Evolutionary conservation across 2,329 filamentous ascomycete genomes (phyloP), one percentile per base, ranked within the genome.

Genomic region (Hirsutella minnesotensis): DNA sequence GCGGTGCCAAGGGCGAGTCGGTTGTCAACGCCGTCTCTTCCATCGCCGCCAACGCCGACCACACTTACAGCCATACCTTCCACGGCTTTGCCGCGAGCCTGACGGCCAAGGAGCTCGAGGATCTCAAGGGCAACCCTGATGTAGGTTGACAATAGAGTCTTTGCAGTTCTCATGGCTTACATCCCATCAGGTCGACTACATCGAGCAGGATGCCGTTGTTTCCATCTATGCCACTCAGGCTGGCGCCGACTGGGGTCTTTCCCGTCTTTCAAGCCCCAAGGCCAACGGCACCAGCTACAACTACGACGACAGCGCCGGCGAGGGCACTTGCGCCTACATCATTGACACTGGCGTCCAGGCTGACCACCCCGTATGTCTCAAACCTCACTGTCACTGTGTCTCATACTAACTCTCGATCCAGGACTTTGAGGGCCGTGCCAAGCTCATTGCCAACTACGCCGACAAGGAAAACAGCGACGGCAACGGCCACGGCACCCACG

Each of bases 191-290:
- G 50, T 46, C 33, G 60, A 62, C 15, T 67, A 58, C 48, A 56
- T 69, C 29, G 64, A 69, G 54, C 59, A 63, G 43, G 65, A 70
- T 46, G 56, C 53, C 37, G 47, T 57, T 27, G 52, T 68, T 38
- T 56, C 84, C 67, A 84, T 85, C 46, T 58, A 39, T 56, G 65
- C 41, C n/a, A 56, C 55, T 15, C 66, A 70, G 51, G 43, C 41
- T 20, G 49, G 53, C 36, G 62, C 67, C n/a, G 57, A 62, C 18
- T 68, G 64, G 65, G 63, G 63, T 16, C 54, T 66, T 18, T 55
- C 59, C 3, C 56, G 64, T n/a, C 50, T 68, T 37, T 67, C 64
- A 12, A 59, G 50, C 53, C 47, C 49, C 15, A 21, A 22, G n/a
- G 48, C 55, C 3, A 53, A 51, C 21, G 40, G 46, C 9, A 55